Evolutionary conservation across 805 yeast genomes (phyloP).

Genomic region (Tetrapisispora taiwanensis): DNA sequence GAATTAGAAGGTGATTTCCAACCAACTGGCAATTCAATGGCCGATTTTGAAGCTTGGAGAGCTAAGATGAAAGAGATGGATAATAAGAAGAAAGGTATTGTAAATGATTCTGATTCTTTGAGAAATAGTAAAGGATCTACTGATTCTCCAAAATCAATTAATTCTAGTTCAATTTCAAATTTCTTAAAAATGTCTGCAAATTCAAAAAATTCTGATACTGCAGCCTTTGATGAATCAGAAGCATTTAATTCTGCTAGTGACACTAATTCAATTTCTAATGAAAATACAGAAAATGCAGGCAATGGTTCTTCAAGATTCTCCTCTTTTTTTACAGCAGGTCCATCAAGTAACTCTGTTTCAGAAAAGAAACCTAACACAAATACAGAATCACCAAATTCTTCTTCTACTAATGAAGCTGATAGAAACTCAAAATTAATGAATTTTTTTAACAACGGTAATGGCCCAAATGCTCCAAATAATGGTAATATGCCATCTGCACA

Average conservation of each 20-base stretch:
- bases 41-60: slow-evolving; percentile 35
- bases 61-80: slow-evolving; percentile 31
- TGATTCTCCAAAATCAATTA: slow-evolving; percentile 3
- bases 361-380: not conserved
- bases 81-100: slow-evolving; percentile 27
- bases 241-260: not conserved
- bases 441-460: slow-evolving; percentile 19
- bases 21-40: slow-evolving; percentile 29
- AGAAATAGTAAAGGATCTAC: not conserved
- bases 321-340: slow-evolving; percentile 25
- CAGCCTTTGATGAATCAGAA: not conserved
- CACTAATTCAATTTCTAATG: not conserved
- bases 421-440: slow-evolving; percentile 26
- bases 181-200: slow-evolving; percentile 14
- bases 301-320: slow-evolving; percentile 28
- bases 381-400: not conserved
- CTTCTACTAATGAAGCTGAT: slow-evolving; percentile 3
- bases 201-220: not conserved
- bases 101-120: slow-evolving; percentile 1
- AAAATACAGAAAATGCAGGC: not conserved
- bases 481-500: not conserved
- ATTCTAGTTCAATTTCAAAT: slow-evolving; percentile 25
- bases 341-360: slow-evolving; percentile 7
- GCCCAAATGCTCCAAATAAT: slow-evolving; percentile 5
- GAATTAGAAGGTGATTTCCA: slow-evolving; percentile 27